These are phyloP conservation scores for Barbarea vulgaris DNA, from an alignment of 345 rosid species.

Conservation along the genomic window DNA sequence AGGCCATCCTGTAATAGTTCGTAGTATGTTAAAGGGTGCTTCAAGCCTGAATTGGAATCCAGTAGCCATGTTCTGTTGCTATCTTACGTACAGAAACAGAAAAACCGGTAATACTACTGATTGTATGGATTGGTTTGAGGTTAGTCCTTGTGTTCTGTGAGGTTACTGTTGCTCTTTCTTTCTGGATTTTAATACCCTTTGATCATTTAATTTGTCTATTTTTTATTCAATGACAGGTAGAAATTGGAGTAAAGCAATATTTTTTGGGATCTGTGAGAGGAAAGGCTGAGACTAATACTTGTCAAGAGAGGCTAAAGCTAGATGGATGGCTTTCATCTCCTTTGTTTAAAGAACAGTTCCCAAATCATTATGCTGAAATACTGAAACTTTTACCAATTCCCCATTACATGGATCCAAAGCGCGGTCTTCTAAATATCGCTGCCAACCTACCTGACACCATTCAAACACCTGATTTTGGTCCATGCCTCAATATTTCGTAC, in stretches of 20 bases:
- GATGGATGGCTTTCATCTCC: constrained; percentile 89
- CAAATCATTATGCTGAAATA: constrained; percentile 74
- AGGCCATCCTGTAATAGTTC: constrained; percentile 89
- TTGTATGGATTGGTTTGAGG: constrained; percentile 91
- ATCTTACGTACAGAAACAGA: constrained; percentile 61
- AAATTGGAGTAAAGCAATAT: constrained; percentile 70
- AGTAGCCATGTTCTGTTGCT: constrained; percentile 75
- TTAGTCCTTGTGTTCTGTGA: constrained; percentile 44
- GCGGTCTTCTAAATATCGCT: constrained; percentile 74
- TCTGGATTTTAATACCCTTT: background rate
- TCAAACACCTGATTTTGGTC: constrained; percentile 66
- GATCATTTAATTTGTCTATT: background rate
- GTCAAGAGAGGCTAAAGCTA: constrained; percentile 79
- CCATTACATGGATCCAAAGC: constrained; percentile 75
- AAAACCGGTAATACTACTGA: constrained; percentile 39
- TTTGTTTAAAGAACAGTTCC: constrained; percentile 78
- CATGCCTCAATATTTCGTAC: constrained; percentile 74
- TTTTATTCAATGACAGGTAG: constrained; percentile 63
- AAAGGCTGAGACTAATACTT: constrained; percentile 53
- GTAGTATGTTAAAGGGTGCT: constrained; percentile 58
- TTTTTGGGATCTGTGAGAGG: constrained; percentile 79
- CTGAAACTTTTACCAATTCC: constrained; percentile 72
- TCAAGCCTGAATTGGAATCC: constrained; percentile 85
- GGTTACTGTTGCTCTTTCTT: background rate
- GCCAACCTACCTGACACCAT: constrained; percentile 59